Evolutionary conservation across 139 green algal species (phyloP), one percentile per base, ranked within the genome.

Genomic region (Tetradesmus lagerheimii): DNA sequence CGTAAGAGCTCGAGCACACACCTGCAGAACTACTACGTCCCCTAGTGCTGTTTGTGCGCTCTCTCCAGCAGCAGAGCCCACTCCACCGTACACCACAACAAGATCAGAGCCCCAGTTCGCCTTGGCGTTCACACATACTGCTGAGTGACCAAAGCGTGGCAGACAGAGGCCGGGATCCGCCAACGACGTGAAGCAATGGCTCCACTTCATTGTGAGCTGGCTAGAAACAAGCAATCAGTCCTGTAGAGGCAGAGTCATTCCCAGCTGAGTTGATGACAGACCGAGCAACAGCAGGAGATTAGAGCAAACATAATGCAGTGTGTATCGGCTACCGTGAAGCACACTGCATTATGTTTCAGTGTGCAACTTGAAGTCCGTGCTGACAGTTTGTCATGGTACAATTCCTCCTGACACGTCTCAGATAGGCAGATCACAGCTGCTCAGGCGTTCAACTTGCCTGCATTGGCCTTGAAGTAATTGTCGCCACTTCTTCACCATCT

Each of bases 1-100:
- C 12, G 34, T 37, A 8, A 79, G 16, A 38, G 67, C 25, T 66
- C 20, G 31, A 80, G 31, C 39, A 53, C 29, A 15, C 45, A 88
- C 86, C 47, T 94, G 86, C 39, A 94, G 84, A 23, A 92, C 92
- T 11, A 84, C 23, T 9, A 94, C 90, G 39, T 94, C 92, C 1
- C 66, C 45, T 25, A 94, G 88, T 4, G 92, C 92, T 1, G 79
- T 82, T 25, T 94, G 92, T 37, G 50, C 50, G 18, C 18, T 80
- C 50, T 80, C 76, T 45, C 87, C 87, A 37, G 78, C 39, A 43
- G 83, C 50, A 78, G 35, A 39, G 27, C 77, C 87, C 8, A 90
- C 87, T 9, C 87, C 87, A 27, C 91, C 91, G 45, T 90, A 94
- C n/a, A 94, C 85, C 29, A 94, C 89, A 8, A 91, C 89, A 2